Base-by-base conservation (phyloP, 768 basidiomycete genomes). In the Porphyrellus cyaneotinctus region DNA sequence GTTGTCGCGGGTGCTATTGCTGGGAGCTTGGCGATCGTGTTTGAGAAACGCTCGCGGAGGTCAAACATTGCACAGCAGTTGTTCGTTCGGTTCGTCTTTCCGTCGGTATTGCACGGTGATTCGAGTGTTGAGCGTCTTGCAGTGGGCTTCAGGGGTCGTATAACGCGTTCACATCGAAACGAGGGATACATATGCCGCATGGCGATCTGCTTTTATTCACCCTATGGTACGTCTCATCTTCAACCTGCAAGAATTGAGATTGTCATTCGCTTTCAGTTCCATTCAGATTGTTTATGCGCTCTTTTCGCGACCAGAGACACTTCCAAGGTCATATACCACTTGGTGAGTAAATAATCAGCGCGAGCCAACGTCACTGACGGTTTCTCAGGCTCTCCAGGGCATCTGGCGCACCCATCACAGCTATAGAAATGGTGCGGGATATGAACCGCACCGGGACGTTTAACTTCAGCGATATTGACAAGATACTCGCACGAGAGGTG, bases 121-220 rank as follows among this genome's bases (percentile, higher is more conserved):
- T 33, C 4, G n/a, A 22, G 35, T 48, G 18, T 17, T 58, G 23
- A 60, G 44, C 20, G 18, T 31, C 31, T 49, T 28, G 23, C 49
- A 91, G 93, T 43, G 94, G 95, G 3, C 74, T 97, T 8, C 95
- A 97, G 68, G 94, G 91, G 2, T 83, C 85, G 1, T 95, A 89
- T 66, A 95, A 95, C 62, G 78, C 82, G 9, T 85, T 84, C 60
- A 83, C 91, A 2, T 76, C 77, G 2, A 81, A 79, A 58, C 80
- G 79, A 28, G 82, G 83, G 28, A 75, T 94, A 39, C 73, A 72
- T 39, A 75, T 97, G 15, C 94, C 93, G 1, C 77, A 93, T 65
- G 95, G 95, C 6, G 88, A 87, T 43, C 79, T 91, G 1, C 66
- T 95, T 9, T 79, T 95, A 11, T 97, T 97, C 62, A 76, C 84